Evolutionary conservation across 345 rosid genomes (phyloP).

Genomic region (Salix purpurea): DNA sequence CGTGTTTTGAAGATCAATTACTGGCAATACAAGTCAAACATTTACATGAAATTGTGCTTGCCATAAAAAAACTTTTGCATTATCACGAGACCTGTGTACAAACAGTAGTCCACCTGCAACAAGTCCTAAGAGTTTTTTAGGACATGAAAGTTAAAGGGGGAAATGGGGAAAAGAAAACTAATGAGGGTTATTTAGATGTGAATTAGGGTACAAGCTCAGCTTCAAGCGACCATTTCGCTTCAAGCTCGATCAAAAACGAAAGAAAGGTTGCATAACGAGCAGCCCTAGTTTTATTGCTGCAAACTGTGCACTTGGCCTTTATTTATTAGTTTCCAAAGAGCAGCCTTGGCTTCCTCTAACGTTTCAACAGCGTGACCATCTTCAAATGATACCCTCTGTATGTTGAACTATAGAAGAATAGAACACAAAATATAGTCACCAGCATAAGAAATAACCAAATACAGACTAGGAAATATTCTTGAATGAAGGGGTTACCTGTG

Average conservation of each 20-base stretch:
- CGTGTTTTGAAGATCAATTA: neutral
- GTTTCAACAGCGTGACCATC: conserved; percentile 64
- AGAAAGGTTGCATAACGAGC: neutral
- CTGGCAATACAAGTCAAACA: neutral
- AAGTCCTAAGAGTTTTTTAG: neutral
- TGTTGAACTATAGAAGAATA: conserved; percentile 53
- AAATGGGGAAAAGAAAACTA: neutral
- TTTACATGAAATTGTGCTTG: neutral
- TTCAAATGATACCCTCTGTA: conserved; percentile 86
- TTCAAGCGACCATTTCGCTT: neutral
- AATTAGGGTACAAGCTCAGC: neutral
- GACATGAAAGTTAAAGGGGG: neutral
- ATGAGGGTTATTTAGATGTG: neutral
- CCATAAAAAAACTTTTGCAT: neutral
- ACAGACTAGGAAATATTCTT: neutral
- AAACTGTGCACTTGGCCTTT: conserved; percentile 54
- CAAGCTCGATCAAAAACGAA: neutral
- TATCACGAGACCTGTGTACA: neutral
- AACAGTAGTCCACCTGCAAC: neutral
- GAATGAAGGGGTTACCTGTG: conserved; percentile 53
- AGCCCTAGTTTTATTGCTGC: conserved; percentile 21
- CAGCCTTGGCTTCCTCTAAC: conserved; percentile 83
- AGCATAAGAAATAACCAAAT: neutral
- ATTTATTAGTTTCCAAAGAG: conserved; percentile 65
- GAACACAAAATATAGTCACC: neutral